phyloP scores from a whole-genome alignment of 2,329 filamentous ascomycete species.

The Fusarium goolgardi region DNA sequence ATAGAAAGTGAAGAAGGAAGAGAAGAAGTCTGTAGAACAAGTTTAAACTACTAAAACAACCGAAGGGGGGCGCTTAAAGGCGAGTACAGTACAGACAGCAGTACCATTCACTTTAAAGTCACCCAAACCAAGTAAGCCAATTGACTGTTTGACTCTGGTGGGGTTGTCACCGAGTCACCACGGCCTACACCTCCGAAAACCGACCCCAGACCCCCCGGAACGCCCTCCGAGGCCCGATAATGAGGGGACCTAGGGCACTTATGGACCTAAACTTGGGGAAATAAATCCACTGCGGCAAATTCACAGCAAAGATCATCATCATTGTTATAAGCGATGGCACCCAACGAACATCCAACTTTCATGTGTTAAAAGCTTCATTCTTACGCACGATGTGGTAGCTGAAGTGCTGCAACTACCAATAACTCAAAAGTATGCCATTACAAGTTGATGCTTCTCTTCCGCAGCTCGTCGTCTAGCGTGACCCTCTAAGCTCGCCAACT shows the following conservation, averaged over 20 bases:
- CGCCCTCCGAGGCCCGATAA: conserved; percentile 36
- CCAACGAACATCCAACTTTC: neutral
- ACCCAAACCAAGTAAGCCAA: conserved; percentile 24
- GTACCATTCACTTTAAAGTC: conserved; percentile 12
- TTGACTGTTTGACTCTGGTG: conserved; percentile 28
- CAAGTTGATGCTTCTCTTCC: conserved; percentile 45
- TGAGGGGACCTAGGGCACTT: neutral
- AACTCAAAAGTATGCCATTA: conserved; percentile 50
- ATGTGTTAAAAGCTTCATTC: conserved; percentile 29
- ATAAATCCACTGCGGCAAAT: conserved; percentile 21
- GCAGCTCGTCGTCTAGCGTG: conserved; percentile 46
- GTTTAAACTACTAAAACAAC: conserved; percentile 20
- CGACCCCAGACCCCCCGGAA: conserved; percentile 40
- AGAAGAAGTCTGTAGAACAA: conserved; percentile 12
- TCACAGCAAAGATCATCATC: neutral
- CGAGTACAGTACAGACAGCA: conserved; percentile 14
- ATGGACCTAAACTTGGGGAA: conserved; percentile 4
- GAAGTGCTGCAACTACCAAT: conserved; percentile 36
- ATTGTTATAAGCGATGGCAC: neutral
- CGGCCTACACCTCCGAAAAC: conserved; percentile 37
- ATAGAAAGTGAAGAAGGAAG: conserved; percentile 10
- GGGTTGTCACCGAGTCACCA: conserved; percentile 37
- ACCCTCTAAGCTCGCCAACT: conserved; percentile 39
- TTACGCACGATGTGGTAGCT: conserved; percentile 39
- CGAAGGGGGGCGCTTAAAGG: conserved; percentile 23